These are phyloP conservation scores for Rubia occidens DNA, from an alignment of 305 asterid genomes.

Conservation along the genomic window DNA sequence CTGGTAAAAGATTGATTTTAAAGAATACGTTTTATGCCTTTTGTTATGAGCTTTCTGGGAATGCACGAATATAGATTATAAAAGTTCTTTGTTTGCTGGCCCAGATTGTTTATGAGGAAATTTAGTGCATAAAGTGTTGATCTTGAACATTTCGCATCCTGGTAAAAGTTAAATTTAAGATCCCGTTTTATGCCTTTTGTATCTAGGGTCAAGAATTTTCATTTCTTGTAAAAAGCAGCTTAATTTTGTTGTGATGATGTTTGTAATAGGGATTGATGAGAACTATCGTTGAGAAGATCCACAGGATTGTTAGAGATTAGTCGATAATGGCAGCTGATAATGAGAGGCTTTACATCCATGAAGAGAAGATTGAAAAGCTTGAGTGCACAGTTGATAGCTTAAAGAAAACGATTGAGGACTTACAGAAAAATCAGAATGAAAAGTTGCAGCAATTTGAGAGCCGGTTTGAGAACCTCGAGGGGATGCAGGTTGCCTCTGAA, in stretches of 20 bases:
- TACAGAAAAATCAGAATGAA: constrained; percentile 19
- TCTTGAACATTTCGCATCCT: neutral
- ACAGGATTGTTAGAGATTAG: constrained; percentile 2
- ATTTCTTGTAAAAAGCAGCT: neutral
- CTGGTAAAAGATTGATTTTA: neutral
- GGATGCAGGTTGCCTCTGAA: constrained; percentile 7
- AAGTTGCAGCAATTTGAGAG: constrained; percentile 19
- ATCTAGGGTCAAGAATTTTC: neutral
- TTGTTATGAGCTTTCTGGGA: neutral
- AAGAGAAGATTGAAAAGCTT: constrained; percentile 21
- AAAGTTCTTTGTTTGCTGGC: neutral
- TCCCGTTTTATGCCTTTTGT: neutral
- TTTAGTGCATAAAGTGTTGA: neutral
- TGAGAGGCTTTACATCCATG: constrained; percentile 17
- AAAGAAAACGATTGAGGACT: constrained; percentile 19
- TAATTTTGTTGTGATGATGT: neutral
- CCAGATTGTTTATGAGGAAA: neutral
- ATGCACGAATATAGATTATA: neutral
- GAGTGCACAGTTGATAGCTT: constrained; percentile 17
- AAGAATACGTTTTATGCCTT: neutral
- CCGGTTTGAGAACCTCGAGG: constrained; percentile 19
- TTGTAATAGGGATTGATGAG: neutral
- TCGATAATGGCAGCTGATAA: constrained; percentile 15
- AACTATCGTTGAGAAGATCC: neutral
- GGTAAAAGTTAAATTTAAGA: neutral